These are phyloP conservation scores for Ceratocystis variospora DNA, from an alignment of 2,329 filamentous ascomycete genomes.

Conservation along the genomic window DNA sequence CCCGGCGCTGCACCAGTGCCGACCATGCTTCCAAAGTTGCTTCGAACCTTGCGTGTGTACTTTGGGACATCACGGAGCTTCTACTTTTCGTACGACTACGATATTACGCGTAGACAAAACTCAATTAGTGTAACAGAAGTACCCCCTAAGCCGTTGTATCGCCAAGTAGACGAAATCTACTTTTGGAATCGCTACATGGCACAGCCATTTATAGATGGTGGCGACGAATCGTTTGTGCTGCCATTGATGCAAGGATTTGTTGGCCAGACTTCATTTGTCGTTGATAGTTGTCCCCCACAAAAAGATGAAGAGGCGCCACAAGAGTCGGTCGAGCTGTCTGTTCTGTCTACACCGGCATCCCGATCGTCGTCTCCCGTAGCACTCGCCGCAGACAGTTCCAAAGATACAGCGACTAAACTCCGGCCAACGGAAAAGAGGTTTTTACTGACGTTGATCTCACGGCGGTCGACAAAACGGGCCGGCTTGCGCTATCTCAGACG, in stretches of 20 bases:
- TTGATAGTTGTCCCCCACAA: slow-evolving; percentile 49
- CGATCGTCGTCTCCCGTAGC: slow-evolving; percentile 11
- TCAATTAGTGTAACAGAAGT: slow-evolving; percentile 31
- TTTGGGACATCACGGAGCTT: slow-evolving; percentile 75
- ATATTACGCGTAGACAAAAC: slow-evolving; percentile 58
- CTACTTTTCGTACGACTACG: slow-evolving; percentile 89
- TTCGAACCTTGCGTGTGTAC: slow-evolving; percentile 71
- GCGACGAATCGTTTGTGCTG: slow-evolving; percentile 56
- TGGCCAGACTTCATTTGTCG: slow-evolving; percentile 67
- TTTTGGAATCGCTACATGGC: slow-evolving; percentile 84
- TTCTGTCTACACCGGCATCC: slow-evolving; percentile 25
- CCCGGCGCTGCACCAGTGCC: slow-evolving; percentile 22
- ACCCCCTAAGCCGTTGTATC: slow-evolving; percentile 45
- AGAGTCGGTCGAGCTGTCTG: slow-evolving; percentile 35
- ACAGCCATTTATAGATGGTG: slow-evolving; percentile 58
- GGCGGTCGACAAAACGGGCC: slow-evolving; percentile 71
- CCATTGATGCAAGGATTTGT: slow-evolving; percentile 92
- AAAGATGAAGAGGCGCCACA: slow-evolving; percentile 32
- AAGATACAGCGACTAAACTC: slow-evolving; percentile 22
- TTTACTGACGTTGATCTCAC: slow-evolving; percentile 80
- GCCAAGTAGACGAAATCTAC: slow-evolving; percentile 60
- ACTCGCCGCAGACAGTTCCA: neutral
- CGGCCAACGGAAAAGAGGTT: slow-evolving; percentile 40
- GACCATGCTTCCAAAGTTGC: slow-evolving; percentile 62
- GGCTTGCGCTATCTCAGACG: slow-evolving; percentile 81